A percentile compares a stretch with the other conserved stretches of the same genome.
Evolutionary conservation across 2,329 filamentous ascomycete species (phyloP).

Genomic region (Monosporascus sp.): DNA sequence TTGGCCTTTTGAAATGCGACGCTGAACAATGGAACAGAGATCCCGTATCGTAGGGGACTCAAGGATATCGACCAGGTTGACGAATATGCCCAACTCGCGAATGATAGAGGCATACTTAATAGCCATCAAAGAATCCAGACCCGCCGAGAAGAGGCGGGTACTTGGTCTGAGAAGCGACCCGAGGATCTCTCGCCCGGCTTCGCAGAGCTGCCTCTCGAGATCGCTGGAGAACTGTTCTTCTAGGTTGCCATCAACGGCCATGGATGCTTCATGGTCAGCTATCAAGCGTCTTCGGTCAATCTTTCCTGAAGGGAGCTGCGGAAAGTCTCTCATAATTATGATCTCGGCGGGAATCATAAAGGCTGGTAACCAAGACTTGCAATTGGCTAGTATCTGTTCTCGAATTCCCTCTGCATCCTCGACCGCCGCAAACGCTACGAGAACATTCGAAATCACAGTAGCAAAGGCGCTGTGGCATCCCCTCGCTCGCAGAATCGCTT

Average conservation of each 20-base stretch:
- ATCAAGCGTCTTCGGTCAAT: constrained; percentile 64
- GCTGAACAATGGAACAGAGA: constrained; percentile 7
- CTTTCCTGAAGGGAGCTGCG: constrained; percentile 77
- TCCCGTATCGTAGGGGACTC: constrained; percentile 39
- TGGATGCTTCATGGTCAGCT: constrained; percentile 38
- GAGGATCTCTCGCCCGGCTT: constrained; percentile 22
- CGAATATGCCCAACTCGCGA: constrained; percentile 46
- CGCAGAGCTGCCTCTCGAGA: constrained; percentile 29
- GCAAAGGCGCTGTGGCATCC: constrained; percentile 63
- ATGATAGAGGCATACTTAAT: constrained; percentile 57
- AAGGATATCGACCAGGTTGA: constrained; percentile 59
- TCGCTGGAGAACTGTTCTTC: constrained; percentile 25
- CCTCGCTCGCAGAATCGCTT: constrained; percentile 55
- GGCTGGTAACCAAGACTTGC: constrained; percentile 68
- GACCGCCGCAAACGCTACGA: constrained; percentile 71
- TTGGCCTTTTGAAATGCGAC: background rate
- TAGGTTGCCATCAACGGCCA: constrained; percentile 4
- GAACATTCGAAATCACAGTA: constrained; percentile 57
- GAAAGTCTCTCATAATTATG: constrained; percentile 57
- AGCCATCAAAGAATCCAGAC: constrained; percentile 36
- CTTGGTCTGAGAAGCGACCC: constrained; percentile 18
- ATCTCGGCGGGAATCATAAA: constrained; percentile 82
- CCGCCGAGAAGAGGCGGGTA: constrained; percentile 26
- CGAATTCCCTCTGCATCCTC: constrained; percentile 33
- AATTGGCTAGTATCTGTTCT: constrained; percentile 49